Conservation (phyloP, 495 filamentous ascomycete species). For the Penicillium pancosmium region DNA sequence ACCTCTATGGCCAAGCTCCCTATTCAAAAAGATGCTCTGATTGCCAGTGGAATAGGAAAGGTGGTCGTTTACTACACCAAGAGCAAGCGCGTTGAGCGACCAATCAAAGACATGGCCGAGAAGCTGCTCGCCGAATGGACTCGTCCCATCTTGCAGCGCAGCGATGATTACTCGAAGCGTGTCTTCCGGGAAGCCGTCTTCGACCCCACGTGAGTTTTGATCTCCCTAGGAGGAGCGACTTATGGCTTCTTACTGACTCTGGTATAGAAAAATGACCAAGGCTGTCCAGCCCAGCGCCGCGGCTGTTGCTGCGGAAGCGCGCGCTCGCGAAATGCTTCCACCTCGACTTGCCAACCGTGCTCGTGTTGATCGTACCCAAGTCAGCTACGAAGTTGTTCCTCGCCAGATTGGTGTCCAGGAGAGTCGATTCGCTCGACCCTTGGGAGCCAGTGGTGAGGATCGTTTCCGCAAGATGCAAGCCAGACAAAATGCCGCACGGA, state of each 20-base stretch:
- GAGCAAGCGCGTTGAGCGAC: constrained; percentile 79
- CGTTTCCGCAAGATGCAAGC: constrained; percentile 81
- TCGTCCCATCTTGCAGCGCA: constrained; percentile 89
- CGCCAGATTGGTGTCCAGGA: constrained; percentile 56
- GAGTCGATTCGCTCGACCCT: constrained; percentile 58
- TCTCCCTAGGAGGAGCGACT: not conserved
- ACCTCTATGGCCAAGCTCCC: constrained; percentile 75
- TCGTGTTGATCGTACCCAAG: constrained; percentile 65
- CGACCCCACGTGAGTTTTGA: constrained; percentile 55
- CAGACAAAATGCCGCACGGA: constrained; percentile 57
- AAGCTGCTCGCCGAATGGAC: constrained; percentile 92
- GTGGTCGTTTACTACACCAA: constrained; percentile 96
- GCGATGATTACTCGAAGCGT: constrained; percentile 87
- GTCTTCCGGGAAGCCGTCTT: constrained; percentile 58
- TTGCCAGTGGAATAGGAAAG: constrained; percentile 92
- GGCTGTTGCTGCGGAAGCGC: constrained; percentile 62
- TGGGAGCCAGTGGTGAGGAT: constrained; percentile 75
- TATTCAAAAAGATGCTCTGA: constrained; percentile 84
- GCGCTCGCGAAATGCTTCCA: constrained; percentile 70
- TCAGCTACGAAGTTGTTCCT: constrained; percentile 82
- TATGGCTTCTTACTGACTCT: constrained; percentile 19
- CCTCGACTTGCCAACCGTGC: constrained; percentile 72
- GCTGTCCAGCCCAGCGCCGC: constrained; percentile 51
- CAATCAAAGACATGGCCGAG: constrained; percentile 93
- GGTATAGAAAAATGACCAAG: constrained; percentile 48